Conservation (phyloP, 192 early-diverging fungal genomes). For the Backusella parvicylindrica region DNA sequence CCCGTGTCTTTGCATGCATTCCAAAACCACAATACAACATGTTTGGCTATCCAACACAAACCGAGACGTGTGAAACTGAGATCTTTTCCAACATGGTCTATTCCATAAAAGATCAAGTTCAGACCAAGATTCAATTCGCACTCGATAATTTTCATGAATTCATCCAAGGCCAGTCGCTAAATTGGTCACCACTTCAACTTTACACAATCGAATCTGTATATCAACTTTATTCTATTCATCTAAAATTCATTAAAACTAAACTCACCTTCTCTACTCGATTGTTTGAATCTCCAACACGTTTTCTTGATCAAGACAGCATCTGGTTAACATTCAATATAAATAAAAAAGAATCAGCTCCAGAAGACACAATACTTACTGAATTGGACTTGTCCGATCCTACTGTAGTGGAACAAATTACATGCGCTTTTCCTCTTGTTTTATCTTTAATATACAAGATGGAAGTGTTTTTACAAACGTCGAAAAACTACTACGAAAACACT, state of each 20-base stretch:
- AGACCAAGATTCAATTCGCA: background rate
- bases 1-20: background rate
- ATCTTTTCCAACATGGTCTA: background rate
- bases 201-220: background rate
- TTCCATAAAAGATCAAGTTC: background rate
- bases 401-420: background rate
- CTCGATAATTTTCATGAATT: background rate
- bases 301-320: background rate
- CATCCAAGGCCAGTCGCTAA: background rate
- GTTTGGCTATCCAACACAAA: background rate
- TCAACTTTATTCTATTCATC: background rate
- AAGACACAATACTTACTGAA: background rate
- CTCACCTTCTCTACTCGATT: background rate
- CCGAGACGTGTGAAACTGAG: background rate
- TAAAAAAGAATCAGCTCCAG: background rate
- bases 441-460: background rate
- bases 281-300: background rate
- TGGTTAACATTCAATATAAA: background rate
- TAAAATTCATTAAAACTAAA: constrained; percentile 3
- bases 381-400: background rate
- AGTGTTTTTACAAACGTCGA: background rate
- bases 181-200: background rate
- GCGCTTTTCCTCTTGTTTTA: background rate
- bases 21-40: constrained; percentile 5
- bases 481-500: background rate